Evolutionary conservation across 352 stramenopile genomes (phyloP), one percentile per base, ranked within the genome.

Genomic region (Globisporangium recalcitrans): DNA sequence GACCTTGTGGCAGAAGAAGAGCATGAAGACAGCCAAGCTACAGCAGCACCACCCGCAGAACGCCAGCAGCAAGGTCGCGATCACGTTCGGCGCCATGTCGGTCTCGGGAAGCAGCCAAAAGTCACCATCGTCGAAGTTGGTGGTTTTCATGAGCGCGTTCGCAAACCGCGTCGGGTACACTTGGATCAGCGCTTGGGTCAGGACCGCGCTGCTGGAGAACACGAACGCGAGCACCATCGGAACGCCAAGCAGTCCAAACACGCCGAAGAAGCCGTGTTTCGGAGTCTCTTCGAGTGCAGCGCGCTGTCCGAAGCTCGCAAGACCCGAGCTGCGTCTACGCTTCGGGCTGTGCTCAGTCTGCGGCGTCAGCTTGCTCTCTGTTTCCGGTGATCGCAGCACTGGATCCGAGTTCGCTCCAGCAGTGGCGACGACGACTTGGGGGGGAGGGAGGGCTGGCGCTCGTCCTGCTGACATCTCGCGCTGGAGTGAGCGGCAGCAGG

Each of bases 1-100:
- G n/a, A n/a, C n/a, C n/a, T n/a, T n/a, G n/a, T 68, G 62, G 4
- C 62, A 56, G 34, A 68, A 64, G 21, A 68, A 68, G 19, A 68
- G n/a, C 62, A 68, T 68, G 10, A 52, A 64, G 14, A 31, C 29
- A 2, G 55, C 62, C 21, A 68, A 21, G 10, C 48, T 48, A 14
- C 64, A 21, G 49, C 64, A 68, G 5, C 32, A 36, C 22, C 21
- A 53, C 10, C 55, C 56, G 26, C 64, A 68, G 6, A 63, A 52
- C 21, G 60, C 27, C 34, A 68, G 62, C 21, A 68, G 32, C 31
- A 10, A n/a, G 0, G 56, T 60, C 31, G 62, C 55, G 24, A 56
- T 38, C 24, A 6, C 22, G 6, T 60, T 24, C 2, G 56, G 36
- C 0, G 26, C 26, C 1, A 9, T 9, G 1, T 24, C n/a, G 1